Percentiles rank a stretch among this genome's conserved stretches.
These are phyloP conservation scores for Platismatia glauca DNA, from an alignment of 495 filamentous ascomycete species.

Conservation along the genomic window DNA sequence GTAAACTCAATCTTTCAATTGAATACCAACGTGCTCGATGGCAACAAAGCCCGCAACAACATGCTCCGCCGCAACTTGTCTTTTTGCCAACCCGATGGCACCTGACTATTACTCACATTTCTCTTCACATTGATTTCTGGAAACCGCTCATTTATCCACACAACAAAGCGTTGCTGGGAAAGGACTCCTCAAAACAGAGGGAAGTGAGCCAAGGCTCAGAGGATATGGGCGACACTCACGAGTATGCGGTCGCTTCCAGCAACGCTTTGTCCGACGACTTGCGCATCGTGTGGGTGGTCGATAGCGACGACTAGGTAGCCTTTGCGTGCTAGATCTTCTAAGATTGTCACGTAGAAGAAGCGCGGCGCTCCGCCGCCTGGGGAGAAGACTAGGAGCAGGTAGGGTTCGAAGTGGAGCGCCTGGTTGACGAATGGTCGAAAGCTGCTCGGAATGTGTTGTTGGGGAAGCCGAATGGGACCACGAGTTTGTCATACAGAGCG, in stretches of 20 bases:
- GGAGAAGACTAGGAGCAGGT: constrained; percentile 33
- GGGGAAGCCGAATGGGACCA: neutral
- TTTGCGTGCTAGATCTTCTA: constrained; percentile 36
- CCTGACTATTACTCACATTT: too few species aligned
- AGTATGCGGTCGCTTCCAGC: neutral
- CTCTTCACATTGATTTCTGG: neutral
- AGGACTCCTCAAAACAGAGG: too few species aligned
- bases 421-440: neutral
- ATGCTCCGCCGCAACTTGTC: too few species aligned
- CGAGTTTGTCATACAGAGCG: neutral
- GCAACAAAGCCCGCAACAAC: too few species aligned
- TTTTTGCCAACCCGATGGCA: too few species aligned
- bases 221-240: too few species aligned
- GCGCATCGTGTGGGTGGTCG: constrained; percentile 43
- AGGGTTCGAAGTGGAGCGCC: neutral
- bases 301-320: constrained; percentile 40
- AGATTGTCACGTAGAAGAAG: constrained; percentile 32
- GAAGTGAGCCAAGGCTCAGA: too few species aligned
- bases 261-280: constrained; percentile 30
- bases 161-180: too few species aligned
- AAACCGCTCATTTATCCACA: constrained; percentile 3
- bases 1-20: too few species aligned
- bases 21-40: too few species aligned
- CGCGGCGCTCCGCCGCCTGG: constrained; percentile 30
- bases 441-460: neutral